Conservation (phyloP, 176 grass and related monocot genomes). For the Eragrostis nindensis region DNA sequence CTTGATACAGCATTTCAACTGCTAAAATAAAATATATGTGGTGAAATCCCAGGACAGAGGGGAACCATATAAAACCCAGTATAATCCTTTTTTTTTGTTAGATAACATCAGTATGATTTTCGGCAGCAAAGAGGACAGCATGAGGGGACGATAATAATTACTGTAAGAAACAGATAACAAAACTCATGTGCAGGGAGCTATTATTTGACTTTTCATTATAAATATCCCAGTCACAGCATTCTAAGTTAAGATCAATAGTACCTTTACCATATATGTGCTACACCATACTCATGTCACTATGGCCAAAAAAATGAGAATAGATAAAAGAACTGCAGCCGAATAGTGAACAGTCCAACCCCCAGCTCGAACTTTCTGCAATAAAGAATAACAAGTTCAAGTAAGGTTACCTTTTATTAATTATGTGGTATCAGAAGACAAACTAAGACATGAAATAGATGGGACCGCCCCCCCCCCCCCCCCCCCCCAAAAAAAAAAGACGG, state of each 20-base stretch:
- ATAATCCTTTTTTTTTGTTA: neutral
- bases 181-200: constrained; percentile 1
- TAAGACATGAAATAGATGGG: constrained; percentile 31
- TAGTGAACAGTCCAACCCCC: constrained; percentile 51
- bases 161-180: constrained; percentile 3
- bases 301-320: constrained; percentile 50
- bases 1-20: neutral
- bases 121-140: neutral
- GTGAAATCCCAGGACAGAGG: neutral
- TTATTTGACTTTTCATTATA: constrained; percentile 43
- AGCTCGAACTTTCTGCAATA: constrained; percentile 58
- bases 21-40: constrained; percentile 30
- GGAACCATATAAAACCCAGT: neutral
- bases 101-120: neutral
- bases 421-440: constrained; percentile 14
- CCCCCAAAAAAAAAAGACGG: too few species aligned
- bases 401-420: constrained; percentile 2
- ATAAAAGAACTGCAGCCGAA: constrained; percentile 53
- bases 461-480: too few species aligned
- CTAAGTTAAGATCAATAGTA: constrained; percentile 31
- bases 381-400: constrained; percentile 40
- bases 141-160: neutral
- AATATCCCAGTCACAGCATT: constrained; percentile 40
- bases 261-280: constrained; percentile 43
- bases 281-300: constrained; percentile 37